Base-by-base conservation (phyloP, 2,329 filamentous ascomycete genomes). In the Ophiostoma australiae region DNA sequence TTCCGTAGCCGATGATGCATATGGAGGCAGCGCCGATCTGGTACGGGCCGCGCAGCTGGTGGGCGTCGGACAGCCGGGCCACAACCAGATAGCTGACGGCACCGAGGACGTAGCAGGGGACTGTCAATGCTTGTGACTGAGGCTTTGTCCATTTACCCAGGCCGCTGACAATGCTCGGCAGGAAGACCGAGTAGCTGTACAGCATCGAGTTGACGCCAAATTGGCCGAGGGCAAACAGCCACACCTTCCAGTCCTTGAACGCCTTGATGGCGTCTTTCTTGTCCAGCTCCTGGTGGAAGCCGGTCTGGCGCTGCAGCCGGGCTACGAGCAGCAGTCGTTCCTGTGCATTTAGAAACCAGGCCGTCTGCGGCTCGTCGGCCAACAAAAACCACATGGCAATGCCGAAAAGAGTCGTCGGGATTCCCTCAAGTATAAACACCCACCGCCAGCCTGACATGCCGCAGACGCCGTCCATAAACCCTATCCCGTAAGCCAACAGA, bases 1-100 rank as follows among this genome's bases (percentile, higher is more conserved):
- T 82, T 0, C 81, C 84, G 70, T 90, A 90, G 0, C 88, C 88
- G 2, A 58, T 58, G 23, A 58, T 58, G 52, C 52, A 58, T 2
- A 58, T 58, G 52, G 52, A 27, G 71, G 88, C 85, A 15, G 76
- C 77, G 3, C 83, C 75, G 3, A 87, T 81, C 6, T 83, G 81
- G 72, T 87, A 90, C 0, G 87, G 76, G 0, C 84, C 89, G 66
- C 89, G 84, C 33, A 80, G 81, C 73, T 89, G 87, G 67, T 82
- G 52, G 1, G 52, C 52, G 70, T 79, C 78, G 1, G 77, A 78
- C 23, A 76, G 72, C 13, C 72, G 75, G 27, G 76, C 76, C n/a
- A 76, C 73, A 74, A 74, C 70, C 0, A 74, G 70, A 68, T 78
- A 77, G 1, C 74, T 75, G 0, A 76, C 72, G 1, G 78, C 52